phyloP scores from a whole-genome alignment of 345 rosid genomes.

The Eucalyptus erythrocorys region DNA sequence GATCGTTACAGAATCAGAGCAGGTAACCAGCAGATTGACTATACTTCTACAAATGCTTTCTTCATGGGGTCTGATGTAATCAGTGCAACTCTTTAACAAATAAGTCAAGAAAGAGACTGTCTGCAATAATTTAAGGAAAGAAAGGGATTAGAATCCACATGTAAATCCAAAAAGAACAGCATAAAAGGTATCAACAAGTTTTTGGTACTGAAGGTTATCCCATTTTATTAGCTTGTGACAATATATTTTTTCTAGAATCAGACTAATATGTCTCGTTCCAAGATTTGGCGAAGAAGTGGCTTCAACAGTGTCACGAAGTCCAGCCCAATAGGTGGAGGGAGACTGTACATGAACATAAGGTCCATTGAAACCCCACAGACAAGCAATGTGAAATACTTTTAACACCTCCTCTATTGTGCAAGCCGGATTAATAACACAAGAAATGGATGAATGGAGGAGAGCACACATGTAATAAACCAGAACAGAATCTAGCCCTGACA shows the following conservation, averaged over 20 bases:
- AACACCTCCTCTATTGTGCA: neutral
- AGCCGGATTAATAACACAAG: neutral
- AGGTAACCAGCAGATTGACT: slow-evolving; percentile 95
- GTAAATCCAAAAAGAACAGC: neutral
- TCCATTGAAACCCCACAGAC: neutral
- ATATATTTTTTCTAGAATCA: neutral
- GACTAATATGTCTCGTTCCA: neutral
- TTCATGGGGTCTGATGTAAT: slow-evolving; percentile 93
- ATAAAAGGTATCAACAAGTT: neutral
- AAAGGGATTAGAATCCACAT: neutral
- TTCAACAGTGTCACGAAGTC: neutral
- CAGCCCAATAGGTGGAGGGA: neutral
- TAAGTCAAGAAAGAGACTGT: slow-evolving; percentile 96
- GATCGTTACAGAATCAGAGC: slow-evolving; percentile 93
- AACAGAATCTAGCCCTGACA: neutral
- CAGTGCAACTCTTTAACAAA: slow-evolving; percentile 90
- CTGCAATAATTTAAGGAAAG: slow-evolving; percentile 30
- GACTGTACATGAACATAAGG: neutral
- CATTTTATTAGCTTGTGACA: neutral
- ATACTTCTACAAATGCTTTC: slow-evolving; percentile 96
- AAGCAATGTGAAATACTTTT: neutral
- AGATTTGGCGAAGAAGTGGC: neutral
- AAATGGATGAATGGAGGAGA: neutral
- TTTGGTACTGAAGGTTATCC: neutral
- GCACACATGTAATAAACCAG: neutral